Conservation (phyloP, 305 asterid genomes). For the Fraxinus platypoda region DNA sequence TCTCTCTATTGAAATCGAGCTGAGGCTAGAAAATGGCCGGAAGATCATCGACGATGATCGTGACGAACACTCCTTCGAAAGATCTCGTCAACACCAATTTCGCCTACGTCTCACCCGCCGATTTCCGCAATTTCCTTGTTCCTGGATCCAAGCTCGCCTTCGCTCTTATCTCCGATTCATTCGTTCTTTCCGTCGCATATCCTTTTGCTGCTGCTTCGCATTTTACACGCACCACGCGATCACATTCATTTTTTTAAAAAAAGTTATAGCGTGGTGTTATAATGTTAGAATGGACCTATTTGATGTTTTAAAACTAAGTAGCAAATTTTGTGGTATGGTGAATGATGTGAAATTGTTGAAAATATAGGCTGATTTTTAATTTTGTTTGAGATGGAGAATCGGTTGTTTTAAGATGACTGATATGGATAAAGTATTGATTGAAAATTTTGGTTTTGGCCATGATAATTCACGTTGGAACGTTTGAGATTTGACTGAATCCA, state of each 20-base stretch:
- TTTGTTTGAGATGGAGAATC: neutral
- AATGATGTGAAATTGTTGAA: neutral
- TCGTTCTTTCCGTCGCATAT: constrained; percentile 79
- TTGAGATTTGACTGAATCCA: neutral
- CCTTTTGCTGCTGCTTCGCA: constrained; percentile 40
- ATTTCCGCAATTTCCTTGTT: constrained; percentile 62
- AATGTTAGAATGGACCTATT: neutral
- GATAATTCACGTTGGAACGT: neutral
- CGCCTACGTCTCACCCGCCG: constrained; percentile 73
- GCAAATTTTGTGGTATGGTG: neutral
- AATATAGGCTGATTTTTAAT: neutral
- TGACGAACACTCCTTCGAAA: constrained; percentile 69
- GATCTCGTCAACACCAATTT: constrained; percentile 78
- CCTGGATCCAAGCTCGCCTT: constrained; percentile 67
- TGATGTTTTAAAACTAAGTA: neutral
- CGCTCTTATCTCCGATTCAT: constrained; percentile 61
- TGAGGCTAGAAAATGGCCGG: constrained; percentile 47
- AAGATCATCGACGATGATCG: constrained; percentile 62
- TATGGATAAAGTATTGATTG: neutral
- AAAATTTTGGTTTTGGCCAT: neutral
- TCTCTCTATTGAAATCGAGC: neutral
- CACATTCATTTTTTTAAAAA: neutral
- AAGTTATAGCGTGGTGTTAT: neutral
- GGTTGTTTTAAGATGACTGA: neutral
- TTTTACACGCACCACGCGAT: neutral